Percentiles rank a stretch among this genome's conserved stretches.
These are phyloP conservation scores for Aethionema arabicum DNA, from an alignment of 345 rosid species.

Conservation along the genomic window DNA sequence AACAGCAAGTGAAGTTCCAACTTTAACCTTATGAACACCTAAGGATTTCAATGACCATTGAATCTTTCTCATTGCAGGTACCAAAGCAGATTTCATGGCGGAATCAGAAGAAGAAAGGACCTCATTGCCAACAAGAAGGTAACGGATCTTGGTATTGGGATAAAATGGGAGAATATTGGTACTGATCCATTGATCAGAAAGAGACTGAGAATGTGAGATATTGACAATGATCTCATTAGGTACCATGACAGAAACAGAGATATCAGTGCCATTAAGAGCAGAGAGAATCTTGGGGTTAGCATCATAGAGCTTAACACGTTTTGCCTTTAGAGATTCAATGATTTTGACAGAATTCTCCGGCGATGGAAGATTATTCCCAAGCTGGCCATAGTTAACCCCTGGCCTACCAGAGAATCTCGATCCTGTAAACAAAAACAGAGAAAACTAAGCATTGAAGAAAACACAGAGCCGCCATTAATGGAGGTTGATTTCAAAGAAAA, in stretches of 20 bases:
- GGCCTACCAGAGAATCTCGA: constrained; percentile 52
- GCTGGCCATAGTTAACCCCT: constrained; percentile 79
- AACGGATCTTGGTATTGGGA: constrained; percentile 68
- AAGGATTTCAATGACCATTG: constrained; percentile 48
- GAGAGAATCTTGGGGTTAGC: constrained; percentile 64
- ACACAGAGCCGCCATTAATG: neutral
- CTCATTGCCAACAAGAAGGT: constrained; percentile 87
- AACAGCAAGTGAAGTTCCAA: constrained; percentile 69
- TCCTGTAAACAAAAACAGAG: constrained; percentile 29
- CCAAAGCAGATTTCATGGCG: constrained; percentile 49
- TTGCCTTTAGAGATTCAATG: constrained; percentile 51
- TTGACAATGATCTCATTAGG: constrained; percentile 60
- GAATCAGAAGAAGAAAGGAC: constrained; percentile 50
- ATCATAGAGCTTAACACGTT: constrained; percentile 70
- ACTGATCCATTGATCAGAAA: constrained; percentile 63
- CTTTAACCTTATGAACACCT: constrained; percentile 58
- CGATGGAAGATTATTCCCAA: constrained; percentile 72
- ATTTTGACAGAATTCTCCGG: constrained; percentile 49
- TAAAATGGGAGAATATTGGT: constrained; percentile 57
- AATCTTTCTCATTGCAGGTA: constrained; percentile 81
- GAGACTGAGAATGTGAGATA: constrained; percentile 41
- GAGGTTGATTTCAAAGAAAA: neutral
- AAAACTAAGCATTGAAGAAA: neutral
- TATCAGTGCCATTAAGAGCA: constrained; percentile 50
- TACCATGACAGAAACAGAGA: constrained; percentile 65